Evolutionary conservation across 192 early-diverging fungal species (phyloP).

Genomic region (Rhizophagus prolifer): DNA sequence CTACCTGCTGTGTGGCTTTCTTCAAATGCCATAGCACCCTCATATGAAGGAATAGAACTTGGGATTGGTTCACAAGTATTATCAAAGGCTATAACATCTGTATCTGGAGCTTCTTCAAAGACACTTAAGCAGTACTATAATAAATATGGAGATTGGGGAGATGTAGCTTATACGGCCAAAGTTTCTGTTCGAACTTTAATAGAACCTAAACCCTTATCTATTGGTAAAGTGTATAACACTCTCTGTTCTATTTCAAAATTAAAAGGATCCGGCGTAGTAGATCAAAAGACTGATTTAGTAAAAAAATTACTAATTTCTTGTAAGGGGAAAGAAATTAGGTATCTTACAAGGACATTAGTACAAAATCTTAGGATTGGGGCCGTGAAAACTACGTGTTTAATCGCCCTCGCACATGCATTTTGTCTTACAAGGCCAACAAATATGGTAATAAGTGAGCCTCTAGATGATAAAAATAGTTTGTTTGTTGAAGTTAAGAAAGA

Average conservation of each 20-base stretch:
- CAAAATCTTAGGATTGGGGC: slow-evolving; percentile 81
- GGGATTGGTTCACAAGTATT: slow-evolving; percentile 36
- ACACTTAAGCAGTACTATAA: slow-evolving; percentile 31
- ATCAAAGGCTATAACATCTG: slow-evolving; percentile 30
- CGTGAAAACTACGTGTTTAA: slow-evolving; percentile 76
- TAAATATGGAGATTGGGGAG: slow-evolving; percentile 38
- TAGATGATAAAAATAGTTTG: not conserved
- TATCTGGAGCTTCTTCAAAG: slow-evolving; percentile 24
- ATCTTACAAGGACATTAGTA: slow-evolving; percentile 49
- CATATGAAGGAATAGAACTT: slow-evolving; percentile 36
- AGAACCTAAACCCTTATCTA: slow-evolving; percentile 30
- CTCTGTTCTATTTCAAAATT: slow-evolving; percentile 29
- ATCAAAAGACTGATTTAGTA: slow-evolving; percentile 46
- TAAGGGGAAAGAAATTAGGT: slow-evolving; percentile 45
- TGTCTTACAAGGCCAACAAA: slow-evolving; percentile 35
- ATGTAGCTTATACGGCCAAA: slow-evolving; percentile 37
- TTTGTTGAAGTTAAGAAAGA: slow-evolving; percentile 41
- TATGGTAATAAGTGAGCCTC: not conserved
- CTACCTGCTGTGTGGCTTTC: slow-evolving; percentile 37
- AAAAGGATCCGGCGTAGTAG: slow-evolving; percentile 31
- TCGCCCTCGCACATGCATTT: slow-evolving; percentile 69
- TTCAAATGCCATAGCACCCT: slow-evolving; percentile 38
- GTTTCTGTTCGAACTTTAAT: slow-evolving; percentile 35
- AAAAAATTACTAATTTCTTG: slow-evolving; percentile 46
- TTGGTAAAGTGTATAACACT: slow-evolving; percentile 27